phyloP scores from a whole-genome alignment of 2,329 filamentous ascomycete genomes.

The Lecanicillium sp. region DNA sequence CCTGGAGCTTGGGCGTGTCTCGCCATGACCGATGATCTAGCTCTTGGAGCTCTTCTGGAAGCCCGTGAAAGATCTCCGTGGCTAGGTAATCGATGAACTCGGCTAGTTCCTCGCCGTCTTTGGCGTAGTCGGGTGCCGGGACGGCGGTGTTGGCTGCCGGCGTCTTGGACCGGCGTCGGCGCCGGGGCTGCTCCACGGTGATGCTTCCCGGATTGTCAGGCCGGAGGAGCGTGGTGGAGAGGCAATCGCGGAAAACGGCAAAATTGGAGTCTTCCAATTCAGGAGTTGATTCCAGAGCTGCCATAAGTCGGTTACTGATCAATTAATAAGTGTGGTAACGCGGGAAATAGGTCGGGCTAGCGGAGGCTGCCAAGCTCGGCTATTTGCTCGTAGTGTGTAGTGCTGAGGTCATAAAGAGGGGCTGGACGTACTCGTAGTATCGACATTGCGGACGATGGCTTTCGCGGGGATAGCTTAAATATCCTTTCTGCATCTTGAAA shows the following conservation, averaged over 20 bases:
- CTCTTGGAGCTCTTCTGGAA: constrained; percentile 54
- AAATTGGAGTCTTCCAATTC: constrained; percentile 20
- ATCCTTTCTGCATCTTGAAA: too few relatives aligned
- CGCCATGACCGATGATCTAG: constrained; percentile 51
- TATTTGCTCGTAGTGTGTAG: too few relatives aligned
- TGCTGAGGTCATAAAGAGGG: too few relatives aligned
- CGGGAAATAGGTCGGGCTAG: constrained; percentile 1
- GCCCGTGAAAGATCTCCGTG: constrained; percentile 55
- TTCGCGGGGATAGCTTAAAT: too few relatives aligned
- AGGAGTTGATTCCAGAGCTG: too few relatives aligned
- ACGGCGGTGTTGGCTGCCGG: constrained; percentile 10
- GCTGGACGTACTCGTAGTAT: too few relatives aligned
- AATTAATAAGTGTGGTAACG: too few relatives aligned
- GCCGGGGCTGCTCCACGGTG: constrained; percentile 34
- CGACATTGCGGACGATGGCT: too few relatives aligned
- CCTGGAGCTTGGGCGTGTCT: constrained; percentile 34
- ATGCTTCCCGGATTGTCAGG: constrained; percentile 33
- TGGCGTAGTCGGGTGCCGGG: constrained; percentile 2
- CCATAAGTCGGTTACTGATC: too few relatives aligned
- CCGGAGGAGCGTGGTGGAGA: constrained; percentile 62
- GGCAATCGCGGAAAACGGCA: constrained; percentile 64
- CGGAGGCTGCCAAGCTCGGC: not conserved
- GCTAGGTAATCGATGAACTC: constrained; percentile 81
- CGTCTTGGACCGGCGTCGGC: constrained; percentile 27
- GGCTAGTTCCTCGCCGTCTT: constrained; percentile 57